phyloP scores from a whole-genome alignment of 2,329 filamentous ascomycete genomes.

The Fusarium sp. region DNA sequence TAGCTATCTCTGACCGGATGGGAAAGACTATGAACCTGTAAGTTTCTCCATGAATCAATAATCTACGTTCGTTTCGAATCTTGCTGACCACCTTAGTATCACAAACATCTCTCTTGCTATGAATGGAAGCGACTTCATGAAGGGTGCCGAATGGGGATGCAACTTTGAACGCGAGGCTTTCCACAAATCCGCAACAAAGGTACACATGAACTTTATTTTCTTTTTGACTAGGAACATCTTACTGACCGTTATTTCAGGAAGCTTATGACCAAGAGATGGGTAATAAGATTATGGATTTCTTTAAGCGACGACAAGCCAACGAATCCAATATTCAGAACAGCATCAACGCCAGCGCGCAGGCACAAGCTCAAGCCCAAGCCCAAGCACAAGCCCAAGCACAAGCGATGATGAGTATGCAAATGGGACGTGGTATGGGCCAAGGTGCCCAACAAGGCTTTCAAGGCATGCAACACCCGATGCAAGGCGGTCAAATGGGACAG shows the following conservation, averaged over 20 bases:
- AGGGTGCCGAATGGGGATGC: slow-evolving; percentile 58
- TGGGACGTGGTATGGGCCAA: slow-evolving; percentile 65
- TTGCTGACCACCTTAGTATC: slow-evolving; percentile 55
- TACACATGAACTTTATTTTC: slow-evolving; percentile 43
- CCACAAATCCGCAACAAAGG: slow-evolving; percentile 61
- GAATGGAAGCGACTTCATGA: slow-evolving; percentile 56
- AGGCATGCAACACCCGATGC: slow-evolving; percentile 70
- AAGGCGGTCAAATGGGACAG: slow-evolving; percentile 65
- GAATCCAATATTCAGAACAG: slow-evolving; percentile 63
- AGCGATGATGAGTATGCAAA: slow-evolving; percentile 66
- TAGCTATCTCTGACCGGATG: slow-evolving; percentile 57
- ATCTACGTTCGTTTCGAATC: slow-evolving; percentile 14
- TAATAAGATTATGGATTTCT: slow-evolving; percentile 62
- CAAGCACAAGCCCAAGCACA: slow-evolving; percentile 59
- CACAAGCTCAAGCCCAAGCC: slow-evolving; percentile 53
- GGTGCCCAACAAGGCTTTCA: slow-evolving; percentile 67
- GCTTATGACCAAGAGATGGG: slow-evolving; percentile 64
- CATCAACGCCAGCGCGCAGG: slow-evolving; percentile 61
- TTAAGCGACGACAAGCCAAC: slow-evolving; percentile 64
- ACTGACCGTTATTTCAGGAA: slow-evolving; percentile 54
- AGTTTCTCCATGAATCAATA: slow-evolving; percentile 31
- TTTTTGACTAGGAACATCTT: neutral
- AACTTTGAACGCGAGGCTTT: slow-evolving; percentile 64
- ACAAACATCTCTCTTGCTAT: slow-evolving; percentile 64
- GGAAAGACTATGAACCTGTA: slow-evolving; percentile 60